phyloP scores from a whole-genome alignment of 2,329 filamentous ascomycete genomes.

The Cryphonectria nitschkei region DNA sequence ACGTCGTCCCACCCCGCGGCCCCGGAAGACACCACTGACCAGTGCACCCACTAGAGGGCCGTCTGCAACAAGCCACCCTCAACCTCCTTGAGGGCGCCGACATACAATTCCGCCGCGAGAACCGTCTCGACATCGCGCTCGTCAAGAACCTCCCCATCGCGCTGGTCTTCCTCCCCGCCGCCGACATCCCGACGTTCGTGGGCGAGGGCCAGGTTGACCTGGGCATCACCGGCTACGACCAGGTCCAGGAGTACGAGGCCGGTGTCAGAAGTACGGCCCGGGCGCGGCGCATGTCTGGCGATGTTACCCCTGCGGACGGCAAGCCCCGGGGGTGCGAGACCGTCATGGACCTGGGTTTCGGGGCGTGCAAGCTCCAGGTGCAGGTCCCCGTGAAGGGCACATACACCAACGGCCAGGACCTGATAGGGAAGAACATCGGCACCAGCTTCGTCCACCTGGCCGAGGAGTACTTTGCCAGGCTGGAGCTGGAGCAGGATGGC shows the following conservation, averaged over 20 bases:
- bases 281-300: conserved; percentile 52
- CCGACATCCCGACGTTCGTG: conserved; percentile 96
- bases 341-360: conserved; percentile 88
- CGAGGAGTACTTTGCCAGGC: conserved; percentile 77
- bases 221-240: conserved; percentile 92
- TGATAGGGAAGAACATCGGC: conserved; percentile 90
- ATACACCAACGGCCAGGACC: conserved; percentile 70
- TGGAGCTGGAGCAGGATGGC: conserved; percentile 64
- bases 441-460: conserved; percentile 92
- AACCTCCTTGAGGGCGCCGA: conserved; percentile 93
- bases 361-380: conserved; percentile 91
- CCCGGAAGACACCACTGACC: conserved; percentile 32
- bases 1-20: conserved; percentile 4
- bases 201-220: conserved; percentile 92
- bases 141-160: conserved; percentile 97
- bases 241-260: conserved; percentile 88
- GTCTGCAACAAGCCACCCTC: conserved; percentile 83
- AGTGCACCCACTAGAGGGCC: conserved; percentile 70
- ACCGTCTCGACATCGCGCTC: conserved; percentile 92
- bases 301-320: conserved; percentile 46
- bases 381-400: conserved; percentile 88
- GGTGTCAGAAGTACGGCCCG: conserved; percentile 54
- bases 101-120: conserved; percentile 95
- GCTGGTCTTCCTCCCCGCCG: conserved; percentile 93
- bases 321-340: conserved; percentile 72